Evolutionary conservation across 495 filamentous ascomycete species (phyloP).

Genomic region (Xylaria flabelliformis): DNA sequence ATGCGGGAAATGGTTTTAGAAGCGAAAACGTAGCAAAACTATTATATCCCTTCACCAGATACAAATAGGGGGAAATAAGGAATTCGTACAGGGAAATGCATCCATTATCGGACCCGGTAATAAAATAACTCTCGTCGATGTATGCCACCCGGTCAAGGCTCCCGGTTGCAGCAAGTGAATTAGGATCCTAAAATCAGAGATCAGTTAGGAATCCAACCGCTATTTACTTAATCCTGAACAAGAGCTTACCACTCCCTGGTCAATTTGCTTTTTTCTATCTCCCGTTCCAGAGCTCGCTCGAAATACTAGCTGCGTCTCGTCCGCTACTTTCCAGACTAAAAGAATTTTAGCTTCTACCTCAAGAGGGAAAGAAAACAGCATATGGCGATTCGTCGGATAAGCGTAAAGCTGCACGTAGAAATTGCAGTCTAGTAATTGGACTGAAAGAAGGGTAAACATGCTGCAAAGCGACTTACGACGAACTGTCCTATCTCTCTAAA

Average conservation of each 20-base stretch:
- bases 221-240: too few species aligned
- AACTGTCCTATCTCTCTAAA: conserved; percentile 83
- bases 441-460: not conserved
- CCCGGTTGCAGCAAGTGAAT: conserved; percentile 67
- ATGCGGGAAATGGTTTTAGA: not conserved
- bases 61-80: not conserved
- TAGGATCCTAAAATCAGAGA: conserved; percentile 35
- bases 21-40: not conserved
- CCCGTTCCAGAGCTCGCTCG: conserved; percentile 71
- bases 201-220: not conserved
- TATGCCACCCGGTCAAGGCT: conserved; percentile 89
- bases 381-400: not conserved
- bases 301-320: conserved; percentile 94
- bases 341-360: not conserved
- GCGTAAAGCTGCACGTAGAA: not conserved
- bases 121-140: conserved; percentile 87
- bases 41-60: not conserved
- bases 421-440: not conserved
- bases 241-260: conserved; percentile 25
- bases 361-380: not conserved
- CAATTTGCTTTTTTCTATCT: conserved; percentile 58
- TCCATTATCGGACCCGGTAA: conserved; percentile 93
- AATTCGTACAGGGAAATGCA: conserved; percentile 64
- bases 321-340: conserved; percentile 88
- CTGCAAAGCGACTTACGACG: conserved; percentile 44